These are phyloP conservation scores for Cyclocybe aegerita DNA, from an alignment of 768 basidiomycete genomes.

Conservation along the genomic window DNA sequence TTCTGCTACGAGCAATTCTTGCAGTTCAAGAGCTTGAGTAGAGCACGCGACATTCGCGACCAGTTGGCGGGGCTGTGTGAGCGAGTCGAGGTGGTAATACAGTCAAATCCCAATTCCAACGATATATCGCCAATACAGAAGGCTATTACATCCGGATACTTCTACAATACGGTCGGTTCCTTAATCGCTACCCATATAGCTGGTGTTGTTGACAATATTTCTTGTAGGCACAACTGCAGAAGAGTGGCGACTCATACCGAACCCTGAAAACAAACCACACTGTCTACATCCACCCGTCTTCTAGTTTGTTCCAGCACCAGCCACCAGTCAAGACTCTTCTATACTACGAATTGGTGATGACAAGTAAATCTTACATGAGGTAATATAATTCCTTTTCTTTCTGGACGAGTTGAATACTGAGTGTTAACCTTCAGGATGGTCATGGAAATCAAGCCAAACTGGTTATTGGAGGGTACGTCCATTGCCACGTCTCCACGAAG, in stretches of 20 bases:
- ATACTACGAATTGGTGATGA: conserved; percentile 98
- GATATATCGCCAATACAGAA: conserved; percentile 95
- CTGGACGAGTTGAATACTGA: neutral
- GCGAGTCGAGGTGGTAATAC: conserved; percentile 90
- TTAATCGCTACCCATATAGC: neutral
- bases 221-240: conserved; percentile 82
- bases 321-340: conserved; percentile 88
- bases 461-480: conserved; percentile 84
- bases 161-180: conserved; percentile 82
- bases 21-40: conserved; percentile 91
- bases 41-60: conserved; percentile 95
- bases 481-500: neutral
- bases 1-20: conserved; percentile 96
- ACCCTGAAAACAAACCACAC: conserved; percentile 96
- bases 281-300: conserved; percentile 95
- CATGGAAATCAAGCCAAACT: conserved; percentile 97
- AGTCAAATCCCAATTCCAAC: conserved; percentile 86
- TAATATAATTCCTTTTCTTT: conserved; percentile 25
- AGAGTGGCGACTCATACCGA: conserved; percentile 95
- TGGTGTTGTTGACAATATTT: neutral
- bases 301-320: conserved; percentile 91
- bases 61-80: conserved; percentile 96
- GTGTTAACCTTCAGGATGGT: conserved; percentile 59
- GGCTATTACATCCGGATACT: conserved; percentile 92
- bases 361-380: conserved; percentile 95